Base-by-base conservation (phyloP, 2,329 filamentous ascomycete genomes). In the Alternaria longipes region DNA sequence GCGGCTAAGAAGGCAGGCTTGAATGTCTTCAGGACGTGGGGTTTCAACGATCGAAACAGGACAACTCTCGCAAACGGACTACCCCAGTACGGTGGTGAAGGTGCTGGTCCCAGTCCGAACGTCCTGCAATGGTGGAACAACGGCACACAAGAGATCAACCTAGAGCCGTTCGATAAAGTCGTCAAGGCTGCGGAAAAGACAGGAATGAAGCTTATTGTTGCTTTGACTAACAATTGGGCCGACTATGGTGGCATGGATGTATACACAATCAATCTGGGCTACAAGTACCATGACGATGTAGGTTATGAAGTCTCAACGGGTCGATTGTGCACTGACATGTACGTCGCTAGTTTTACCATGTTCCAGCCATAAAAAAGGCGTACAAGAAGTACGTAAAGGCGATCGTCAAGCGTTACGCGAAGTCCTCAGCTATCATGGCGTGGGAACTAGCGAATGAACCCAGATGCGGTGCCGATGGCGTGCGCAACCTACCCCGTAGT, bases 231-330 rank as follows among this genome's bases (percentile, higher is more conserved):
- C 75, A 86, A 86, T 54, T 87, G 85, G 85, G 84, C 84, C 6
- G 84, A 87, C 56, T 87, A 87, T 53, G 85, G 85, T 18, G 85
- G 85, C n/a, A 86, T 86, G 84, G 85, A 86, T 34, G 82, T 86
- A 0, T 87, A 86, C 62, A 87, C 85, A 0, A 79, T 83, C n/a
- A 86, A 87, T 59, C 79, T 85, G 0, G 84, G 84, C 0, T 82
- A 83, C 1, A 74, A 76, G 24, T 86, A 84, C 46, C 84, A 86
- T 59, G 83, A 85, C 58, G 83, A 85, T 85, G 50, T 52, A 41
- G 41, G 50, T 41, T 18, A 52, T 8, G n/a, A 26, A 28, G 22
- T 16, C 20, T 38, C 4, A 6, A 18, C 20, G 7, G 16, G 1
- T 36, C 14, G 32, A 50, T 3, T 12, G 8, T 24, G 14, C 20